These are phyloP conservation scores for Eleusine indica DNA, from an alignment of 176 grass and related monocot species.

Conservation along the genomic window DNA sequence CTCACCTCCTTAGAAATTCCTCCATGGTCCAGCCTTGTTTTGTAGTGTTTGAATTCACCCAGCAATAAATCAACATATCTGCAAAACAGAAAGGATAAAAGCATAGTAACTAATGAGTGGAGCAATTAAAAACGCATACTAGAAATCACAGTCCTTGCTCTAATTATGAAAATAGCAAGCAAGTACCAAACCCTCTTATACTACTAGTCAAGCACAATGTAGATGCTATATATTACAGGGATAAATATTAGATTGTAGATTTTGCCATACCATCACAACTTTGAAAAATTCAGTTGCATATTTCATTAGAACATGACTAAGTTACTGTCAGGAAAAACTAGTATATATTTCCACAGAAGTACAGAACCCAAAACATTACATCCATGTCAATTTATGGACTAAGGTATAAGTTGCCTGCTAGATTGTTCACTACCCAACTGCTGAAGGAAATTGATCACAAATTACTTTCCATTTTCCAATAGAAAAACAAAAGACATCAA, in stretches of 20 bases:
- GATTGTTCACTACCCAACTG: background rate
- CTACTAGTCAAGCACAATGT: conserved; percentile 14
- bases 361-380: background rate
- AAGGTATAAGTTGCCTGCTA: background rate
- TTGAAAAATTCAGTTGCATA: conserved; percentile 13
- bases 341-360: conserved; percentile 11
- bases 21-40: conserved; percentile 93
- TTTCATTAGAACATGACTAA: conserved; percentile 17
- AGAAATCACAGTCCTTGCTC: background rate
- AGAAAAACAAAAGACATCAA: conserved; percentile 20
- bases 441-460: conserved; percentile 16
- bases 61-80: conserved; percentile 97
- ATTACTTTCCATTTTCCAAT: conserved; percentile 3
- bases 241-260: background rate
- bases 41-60: conserved; percentile 99
- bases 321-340: conserved; percentile 11
- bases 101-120: background rate
- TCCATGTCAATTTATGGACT: conserved; percentile 21
- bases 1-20: conserved; percentile 90
- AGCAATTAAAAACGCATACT: conserved; percentile 5
- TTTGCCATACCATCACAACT: conserved; percentile 8
- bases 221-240: background rate
- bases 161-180: background rate
- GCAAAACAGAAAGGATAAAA: conserved; percentile 40
- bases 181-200: conserved; percentile 12